These are phyloP conservation scores for Massarina eburnea DNA, from an alignment of 2,329 filamentous ascomycete species.

Conservation along the genomic window DNA sequence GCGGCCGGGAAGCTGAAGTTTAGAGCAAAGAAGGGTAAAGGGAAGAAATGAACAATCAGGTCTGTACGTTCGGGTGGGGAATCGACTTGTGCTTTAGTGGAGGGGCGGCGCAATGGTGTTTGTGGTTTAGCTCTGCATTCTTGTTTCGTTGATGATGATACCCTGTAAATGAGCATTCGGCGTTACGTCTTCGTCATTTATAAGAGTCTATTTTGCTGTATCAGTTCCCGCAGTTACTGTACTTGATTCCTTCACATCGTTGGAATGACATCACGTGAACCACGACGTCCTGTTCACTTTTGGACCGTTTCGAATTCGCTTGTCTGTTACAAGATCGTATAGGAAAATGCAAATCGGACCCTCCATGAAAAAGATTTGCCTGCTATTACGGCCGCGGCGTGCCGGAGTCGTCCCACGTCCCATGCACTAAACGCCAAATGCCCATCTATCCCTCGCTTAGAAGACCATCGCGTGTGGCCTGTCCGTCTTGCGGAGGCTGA, in stretches of 20 bases:
- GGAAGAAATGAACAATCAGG: conserved; percentile 17
- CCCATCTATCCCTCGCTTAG: conserved; percentile 58
- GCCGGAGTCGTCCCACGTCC: conserved; percentile 45
- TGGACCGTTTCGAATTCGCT: conserved; percentile 46
- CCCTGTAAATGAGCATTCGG: not conserved
- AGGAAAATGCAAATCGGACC: conserved; percentile 44
- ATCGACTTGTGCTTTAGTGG: not conserved
- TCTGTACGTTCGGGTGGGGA: too few species aligned
- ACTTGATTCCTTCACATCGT: conserved; percentile 14
- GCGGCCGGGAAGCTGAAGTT: conserved; percentile 30
- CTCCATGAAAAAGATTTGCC: conserved; percentile 42
- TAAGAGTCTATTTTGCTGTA: conserved; percentile 28
- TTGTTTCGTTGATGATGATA: conserved; percentile 2
- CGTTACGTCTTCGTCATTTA: not conserved
- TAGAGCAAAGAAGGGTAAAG: conserved; percentile 31
- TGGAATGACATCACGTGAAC: conserved; percentile 37
- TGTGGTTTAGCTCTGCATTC: conserved; percentile 2
- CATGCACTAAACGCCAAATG: conserved; percentile 45
- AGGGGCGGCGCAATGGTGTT: too few species aligned
- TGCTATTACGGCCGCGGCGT: conserved; percentile 45
- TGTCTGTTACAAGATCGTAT: conserved; percentile 45
- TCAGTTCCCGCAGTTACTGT: conserved; percentile 23
- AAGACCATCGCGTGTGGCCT: conserved; percentile 99
- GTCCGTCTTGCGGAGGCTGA: conserved; percentile 99
- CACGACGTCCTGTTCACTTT: conserved; percentile 37